Base-by-base conservation (phyloP, 2,329 filamentous ascomycete genomes). In the Cordyceps tenuipes region DNA sequence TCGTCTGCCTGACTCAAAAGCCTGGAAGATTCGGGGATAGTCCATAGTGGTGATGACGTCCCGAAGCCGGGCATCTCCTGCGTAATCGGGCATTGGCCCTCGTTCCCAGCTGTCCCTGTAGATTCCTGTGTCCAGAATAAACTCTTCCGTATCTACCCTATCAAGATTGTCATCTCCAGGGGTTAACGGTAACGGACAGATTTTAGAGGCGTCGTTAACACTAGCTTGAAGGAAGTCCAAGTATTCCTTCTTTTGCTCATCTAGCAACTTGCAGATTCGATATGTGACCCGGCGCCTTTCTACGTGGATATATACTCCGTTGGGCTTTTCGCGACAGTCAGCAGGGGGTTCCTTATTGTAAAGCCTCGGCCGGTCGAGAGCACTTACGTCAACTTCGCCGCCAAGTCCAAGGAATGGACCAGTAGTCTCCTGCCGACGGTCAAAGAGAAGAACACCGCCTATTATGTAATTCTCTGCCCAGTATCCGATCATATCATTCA, bases 61-160 rank as follows among this genome's bases (percentile, higher is more conserved):
- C 21, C 36, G 23, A 1, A 50, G 17, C 6, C 55, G 31, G 19
- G 5, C 31, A 3, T 50, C 46, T 19, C 5, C 9, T 21, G 29
- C 46, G 9, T 43, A 15, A 13, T 50, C 44, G 15, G 34, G 5
- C 8, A 50, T 10, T 1, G 55, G 21, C 75, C 71, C 48, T 66
- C 69, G 62, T 50, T 71, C 69, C 69, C 68, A 71, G 12, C 51
- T 29, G 49, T 71, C 66, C 9, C 69, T 64, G 54, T 69, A 72
- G 0, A 72, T 64, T 1, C 66, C 65, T 0, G 65, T 69, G 0
- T 52, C 53, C 3, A 44, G 31, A 15, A 68, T 65, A 0, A 63
- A 62, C 41, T 69, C 66, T 34, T 70, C 66, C 0, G 68, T 66
- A 23, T 71, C 69, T 3, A 70, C 62, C 8, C 68, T 65, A 6